Percentiles rank a stretch among this genome's conserved stretches.
Conservation (phyloP, 495 filamentous ascomycete genomes). For the Staphylotrichum longicolle region DNA sequence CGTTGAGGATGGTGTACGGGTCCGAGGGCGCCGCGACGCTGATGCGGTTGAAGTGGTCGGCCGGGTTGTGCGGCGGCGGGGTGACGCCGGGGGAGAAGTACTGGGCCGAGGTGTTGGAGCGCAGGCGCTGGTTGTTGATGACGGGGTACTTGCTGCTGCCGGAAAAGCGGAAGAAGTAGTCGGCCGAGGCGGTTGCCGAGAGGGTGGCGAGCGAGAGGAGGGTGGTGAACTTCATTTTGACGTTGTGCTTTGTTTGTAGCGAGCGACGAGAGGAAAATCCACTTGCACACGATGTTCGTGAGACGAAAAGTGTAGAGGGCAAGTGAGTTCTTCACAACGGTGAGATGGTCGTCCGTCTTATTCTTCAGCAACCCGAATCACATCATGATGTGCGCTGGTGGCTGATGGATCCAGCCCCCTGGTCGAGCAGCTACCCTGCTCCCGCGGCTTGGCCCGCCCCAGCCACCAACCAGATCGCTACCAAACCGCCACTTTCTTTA, state of each 20-base stretch:
- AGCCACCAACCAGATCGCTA: too few relatives aligned
- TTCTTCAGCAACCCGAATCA: too few relatives aligned
- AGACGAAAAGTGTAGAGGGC: too few relatives aligned
- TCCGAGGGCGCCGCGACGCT: slow-evolving; percentile 1
- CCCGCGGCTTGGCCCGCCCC: too few relatives aligned
- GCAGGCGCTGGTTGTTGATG: slow-evolving; percentile 24
- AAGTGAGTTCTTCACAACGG: too few relatives aligned
- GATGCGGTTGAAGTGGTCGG: slow-evolving; percentile 25
- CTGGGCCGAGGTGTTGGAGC: slow-evolving; percentile 20
- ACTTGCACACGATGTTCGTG: too few relatives aligned
- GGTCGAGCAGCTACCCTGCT: too few relatives aligned
- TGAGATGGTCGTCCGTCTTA: too few relatives aligned
- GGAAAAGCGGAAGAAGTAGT: slow-evolving; percentile 27
- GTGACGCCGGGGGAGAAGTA: slow-evolving; percentile 22
- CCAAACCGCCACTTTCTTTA: too few relatives aligned
- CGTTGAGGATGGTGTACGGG: slow-evolving; percentile 8
- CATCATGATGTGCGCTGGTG: too few relatives aligned
- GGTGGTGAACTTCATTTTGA: slow-evolving; percentile 17
- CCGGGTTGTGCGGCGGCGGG: slow-evolving; percentile 22
- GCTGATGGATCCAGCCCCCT: too few relatives aligned
- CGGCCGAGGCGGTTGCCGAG: slow-evolving; percentile 4
- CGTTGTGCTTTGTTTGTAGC: not conserved
- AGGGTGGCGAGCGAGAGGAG: slow-evolving; percentile 14
- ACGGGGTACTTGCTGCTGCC: slow-evolving; percentile 12
- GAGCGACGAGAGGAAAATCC: too few relatives aligned